A percentile compares a stretch with the other conserved stretches of the same genome.
Evolutionary conservation across 139 green algal species (phyloP).

Genomic region (Zygnema cylindricum): DNA sequence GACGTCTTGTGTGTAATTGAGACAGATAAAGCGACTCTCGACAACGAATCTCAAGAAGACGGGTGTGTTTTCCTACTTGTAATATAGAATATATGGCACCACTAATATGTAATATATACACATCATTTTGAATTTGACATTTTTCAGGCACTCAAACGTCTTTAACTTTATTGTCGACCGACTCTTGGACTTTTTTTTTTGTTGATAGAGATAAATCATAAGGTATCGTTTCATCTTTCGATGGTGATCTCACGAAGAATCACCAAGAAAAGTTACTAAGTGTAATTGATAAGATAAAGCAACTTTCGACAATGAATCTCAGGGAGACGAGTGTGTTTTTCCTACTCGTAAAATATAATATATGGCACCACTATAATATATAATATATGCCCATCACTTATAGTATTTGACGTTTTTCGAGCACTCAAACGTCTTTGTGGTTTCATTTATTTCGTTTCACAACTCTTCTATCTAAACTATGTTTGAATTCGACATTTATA

Average conservation of each 20-base stretch:
- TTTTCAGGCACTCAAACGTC: not conserved
- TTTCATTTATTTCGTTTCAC: too few species aligned
- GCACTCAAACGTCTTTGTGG: not conserved
- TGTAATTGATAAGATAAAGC: constrained; percentile 65
- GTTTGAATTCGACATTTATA: too few species aligned
- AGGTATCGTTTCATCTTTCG: too few species aligned
- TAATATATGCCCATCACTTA: not conserved
- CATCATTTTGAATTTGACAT: not conserved
- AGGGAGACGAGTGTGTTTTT: constrained; percentile 65
- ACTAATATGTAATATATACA: constrained; percentile 7
- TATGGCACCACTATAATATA: not conserved
- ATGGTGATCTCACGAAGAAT: too few species aligned
- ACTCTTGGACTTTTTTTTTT: too few species aligned
- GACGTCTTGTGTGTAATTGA: constrained; percentile 63
- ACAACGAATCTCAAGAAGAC: constrained; percentile 65
- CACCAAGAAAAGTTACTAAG: constrained; percentile 59
- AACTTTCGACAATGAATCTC: constrained; percentile 62
- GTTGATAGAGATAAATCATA: too few species aligned
- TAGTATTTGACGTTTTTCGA: not conserved
- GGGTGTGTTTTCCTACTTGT: constrained; percentile 55
- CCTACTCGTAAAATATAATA: not conserved
- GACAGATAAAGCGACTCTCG: constrained; percentile 66
- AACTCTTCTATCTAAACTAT: too few species aligned
- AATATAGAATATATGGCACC: not conserved
- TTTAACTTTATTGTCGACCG: too few species aligned